Evolutionary conservation across 805 yeast genomes (phyloP).

Genomic region (Candida caryicola): DNA sequence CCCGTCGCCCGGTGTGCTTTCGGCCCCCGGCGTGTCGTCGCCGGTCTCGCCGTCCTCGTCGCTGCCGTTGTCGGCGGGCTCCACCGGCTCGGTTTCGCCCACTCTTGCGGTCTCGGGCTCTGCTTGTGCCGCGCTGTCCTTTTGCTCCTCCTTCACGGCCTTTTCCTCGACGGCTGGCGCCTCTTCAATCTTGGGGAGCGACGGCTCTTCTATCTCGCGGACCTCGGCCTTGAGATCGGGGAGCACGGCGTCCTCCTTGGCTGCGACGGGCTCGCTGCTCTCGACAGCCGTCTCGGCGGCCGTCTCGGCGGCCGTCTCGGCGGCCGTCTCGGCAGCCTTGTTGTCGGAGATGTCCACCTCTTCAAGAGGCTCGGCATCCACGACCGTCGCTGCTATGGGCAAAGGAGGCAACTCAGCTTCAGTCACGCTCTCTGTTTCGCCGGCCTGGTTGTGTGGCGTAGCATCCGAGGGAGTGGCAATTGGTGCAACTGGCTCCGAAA

Average conservation of each 20-base stretch:
- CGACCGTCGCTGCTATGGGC: too few species aligned
- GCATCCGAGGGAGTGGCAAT: too few species aligned
- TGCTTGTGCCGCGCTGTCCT: constrained; percentile 1
- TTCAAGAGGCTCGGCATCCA: too few species aligned
- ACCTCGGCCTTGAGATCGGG: not conserved
- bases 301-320: too few species aligned
- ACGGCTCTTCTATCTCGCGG: not conserved
- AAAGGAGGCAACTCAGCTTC: too few species aligned
- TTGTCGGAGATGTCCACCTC: too few species aligned
- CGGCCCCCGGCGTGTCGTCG: not conserved
- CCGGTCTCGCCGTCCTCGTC: not conserved
- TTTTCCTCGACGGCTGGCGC: constrained; percentile 6
- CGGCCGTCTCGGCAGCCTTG: too few species aligned
- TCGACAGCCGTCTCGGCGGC: too few species aligned
- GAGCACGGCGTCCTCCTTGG: not conserved
- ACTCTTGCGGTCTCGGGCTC: not conserved
- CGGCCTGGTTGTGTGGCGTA: too few species aligned
- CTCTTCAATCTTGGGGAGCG: not conserved
- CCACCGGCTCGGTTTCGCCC: constrained; percentile 1
- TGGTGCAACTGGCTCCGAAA: too few species aligned
- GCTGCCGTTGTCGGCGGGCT: not conserved
- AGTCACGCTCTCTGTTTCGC: too few species aligned
- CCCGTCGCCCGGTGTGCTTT: not conserved
- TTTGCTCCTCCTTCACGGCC: constrained; percentile 3
- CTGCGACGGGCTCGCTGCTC: too few species aligned